Evolutionary conservation across 352 stramenopile genomes (phyloP).

Genomic region (Blastocystis hominis): DNA sequence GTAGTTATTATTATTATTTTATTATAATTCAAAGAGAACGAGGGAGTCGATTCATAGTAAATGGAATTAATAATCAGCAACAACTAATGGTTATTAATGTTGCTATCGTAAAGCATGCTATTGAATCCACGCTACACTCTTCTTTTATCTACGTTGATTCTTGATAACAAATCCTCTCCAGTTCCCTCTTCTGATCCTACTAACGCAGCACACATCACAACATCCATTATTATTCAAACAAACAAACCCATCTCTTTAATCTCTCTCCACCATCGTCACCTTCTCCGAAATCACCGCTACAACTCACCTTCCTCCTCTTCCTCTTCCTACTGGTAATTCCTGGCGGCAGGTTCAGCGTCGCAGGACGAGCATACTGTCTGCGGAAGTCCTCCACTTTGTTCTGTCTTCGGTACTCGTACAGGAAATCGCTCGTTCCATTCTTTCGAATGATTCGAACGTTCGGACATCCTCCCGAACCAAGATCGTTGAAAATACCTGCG

Average conservation of each 20-base stretch:
- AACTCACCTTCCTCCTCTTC: not conserved
- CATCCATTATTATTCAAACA: not conserved
- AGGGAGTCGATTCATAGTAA: too few species aligned
- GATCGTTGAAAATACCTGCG: conserved; percentile 56
- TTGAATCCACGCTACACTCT: too few species aligned
- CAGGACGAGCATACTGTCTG: conserved; percentile 22
- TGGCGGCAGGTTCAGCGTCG: not conserved
- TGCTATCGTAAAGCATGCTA: too few species aligned
- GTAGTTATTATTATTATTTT: too few species aligned
- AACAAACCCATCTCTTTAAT: not conserved
- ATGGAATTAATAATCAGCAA: too few species aligned
- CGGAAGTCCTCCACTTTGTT: conserved; percentile 52
- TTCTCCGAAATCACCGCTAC: conserved; percentile 45
- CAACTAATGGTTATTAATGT: too few species aligned
- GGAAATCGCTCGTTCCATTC: conserved; percentile 51
- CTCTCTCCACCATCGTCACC: not conserved
- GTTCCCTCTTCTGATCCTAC: too few species aligned
- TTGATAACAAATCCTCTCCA: too few species aligned
- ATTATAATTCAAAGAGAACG: too few species aligned
- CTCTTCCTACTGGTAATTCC: conserved; percentile 4
- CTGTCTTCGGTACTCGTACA: conserved; percentile 47
- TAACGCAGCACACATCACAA: too few species aligned
- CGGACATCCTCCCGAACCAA: conserved; percentile 42
- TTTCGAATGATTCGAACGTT: conserved; percentile 58
- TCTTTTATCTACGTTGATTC: too few species aligned